Percentiles rank a stretch among this genome's conserved stretches.
These are phyloP conservation scores for Fomitopsis palustris DNA, from an alignment of 1,284 basidiomycete genomes.

Conservation along the genomic window DNA sequence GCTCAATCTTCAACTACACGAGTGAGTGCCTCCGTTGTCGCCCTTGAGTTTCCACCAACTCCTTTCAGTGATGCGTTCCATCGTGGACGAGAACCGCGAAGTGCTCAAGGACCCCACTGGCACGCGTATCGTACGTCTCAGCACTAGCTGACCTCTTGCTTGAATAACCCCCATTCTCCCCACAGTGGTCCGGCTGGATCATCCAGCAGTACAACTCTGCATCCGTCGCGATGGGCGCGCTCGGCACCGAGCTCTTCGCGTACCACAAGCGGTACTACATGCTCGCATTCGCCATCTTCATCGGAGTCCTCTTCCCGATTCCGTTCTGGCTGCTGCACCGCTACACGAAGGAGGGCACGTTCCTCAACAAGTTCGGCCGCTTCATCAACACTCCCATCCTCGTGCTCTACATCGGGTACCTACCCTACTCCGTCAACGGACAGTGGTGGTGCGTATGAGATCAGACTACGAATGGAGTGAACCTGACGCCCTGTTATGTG, in stretches of 20 bases:
- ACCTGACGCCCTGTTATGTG: neutral
- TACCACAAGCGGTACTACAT: slow-evolving; percentile 46
- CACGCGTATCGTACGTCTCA: slow-evolving; percentile 36
- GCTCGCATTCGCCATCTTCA: slow-evolving; percentile 43
- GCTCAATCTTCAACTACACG: slow-evolving; percentile 49
- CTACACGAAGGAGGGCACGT: slow-evolving; percentile 31
- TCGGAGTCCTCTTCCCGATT: slow-evolving; percentile 46
- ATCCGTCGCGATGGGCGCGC: slow-evolving; percentile 53
- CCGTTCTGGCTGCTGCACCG: slow-evolving; percentile 49
- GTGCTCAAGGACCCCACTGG: slow-evolving; percentile 47
- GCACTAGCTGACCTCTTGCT: neutral
- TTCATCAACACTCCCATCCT: slow-evolving; percentile 51
- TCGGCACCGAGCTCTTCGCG: slow-evolving; percentile 44
- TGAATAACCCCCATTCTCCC: slow-evolving; percentile 4
- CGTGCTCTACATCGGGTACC: slow-evolving; percentile 48
- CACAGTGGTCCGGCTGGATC: slow-evolving; percentile 49
- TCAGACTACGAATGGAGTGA: slow-evolving; percentile 18
- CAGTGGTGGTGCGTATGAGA: slow-evolving; percentile 30
- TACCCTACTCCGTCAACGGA: slow-evolving; percentile 56
- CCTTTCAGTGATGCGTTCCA: slow-evolving; percentile 43
- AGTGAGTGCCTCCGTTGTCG: slow-evolving; percentile 27
- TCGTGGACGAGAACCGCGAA: slow-evolving; percentile 44
- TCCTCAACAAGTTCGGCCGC: slow-evolving; percentile 32
- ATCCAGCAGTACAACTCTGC: slow-evolving; percentile 52
- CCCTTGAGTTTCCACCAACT: neutral